Base-by-base conservation (phyloP, 2,329 filamentous ascomycete genomes). In the Colletotrichum somersetense region DNA sequence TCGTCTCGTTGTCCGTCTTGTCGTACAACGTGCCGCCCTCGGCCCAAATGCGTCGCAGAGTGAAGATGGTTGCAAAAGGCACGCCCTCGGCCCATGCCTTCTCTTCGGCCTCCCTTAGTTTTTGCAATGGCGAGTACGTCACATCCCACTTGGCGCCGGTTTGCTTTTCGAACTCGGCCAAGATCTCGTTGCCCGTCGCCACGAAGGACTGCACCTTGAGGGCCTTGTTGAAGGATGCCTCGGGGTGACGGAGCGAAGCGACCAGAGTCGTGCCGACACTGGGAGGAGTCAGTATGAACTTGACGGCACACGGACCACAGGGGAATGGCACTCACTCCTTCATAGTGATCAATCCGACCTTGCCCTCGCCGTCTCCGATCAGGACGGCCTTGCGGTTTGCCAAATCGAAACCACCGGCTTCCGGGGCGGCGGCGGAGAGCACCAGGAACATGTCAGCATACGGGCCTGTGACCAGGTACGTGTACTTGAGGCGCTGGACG, bases 141-240 rank as follows among this genome's bases (percentile, higher is more conserved):
- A 89, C 82, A 0, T 84, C 80, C 90, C 90, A 93, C 73, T 86
- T 81, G 18, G 81, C 80, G 5, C 86, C 88, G 0, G 89, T 91
- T 79, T 93, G 91, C 75, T 84, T 88, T 81, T 93, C 89, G 11
- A 91, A 92, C 77, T 92, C 91, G n/a, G 84, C 84, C 26, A 92
- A 78, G 26, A 93, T 90, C 35, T 89, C 81, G 11, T 88, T 85
- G 0, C 90, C 88, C 0, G 89, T 93, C 2, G 88, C 86, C 0
- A 91, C 91, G 75, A 93, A 94, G 0, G 91, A 93, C 77, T 93
- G 91, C 1, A 94, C 90, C 70, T 89, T 91, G 44, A 94, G 80
- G 0, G 88, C 86, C 65, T 87, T 86, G 74, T 88, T 88, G 44
- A 84, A 84, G 0, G 88, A 84, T 7, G 80, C 83, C 12, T 86